Conservation (phyloP, 2,329 filamentous ascomycete species). For the Xylariaceae sp. region DNA sequence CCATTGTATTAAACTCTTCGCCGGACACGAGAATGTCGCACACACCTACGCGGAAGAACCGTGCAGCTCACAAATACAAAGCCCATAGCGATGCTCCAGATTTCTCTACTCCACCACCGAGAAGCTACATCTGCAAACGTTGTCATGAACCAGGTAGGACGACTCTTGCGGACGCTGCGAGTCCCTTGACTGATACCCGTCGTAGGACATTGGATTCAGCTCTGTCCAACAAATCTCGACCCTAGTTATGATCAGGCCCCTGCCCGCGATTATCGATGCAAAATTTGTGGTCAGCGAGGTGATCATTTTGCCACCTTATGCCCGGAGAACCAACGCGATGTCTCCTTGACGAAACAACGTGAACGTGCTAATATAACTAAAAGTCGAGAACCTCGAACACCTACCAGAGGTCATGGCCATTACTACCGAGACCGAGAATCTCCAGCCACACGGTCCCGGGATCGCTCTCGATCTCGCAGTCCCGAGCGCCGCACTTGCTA, state of each 20-base stretch:
- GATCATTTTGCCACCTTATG: constrained; percentile 48
- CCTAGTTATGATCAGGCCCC: constrained; percentile 46
- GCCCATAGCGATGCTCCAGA: not conserved
- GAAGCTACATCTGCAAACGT: constrained; percentile 43
- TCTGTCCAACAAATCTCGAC: constrained; percentile 53
- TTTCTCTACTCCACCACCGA: constrained; percentile 5
- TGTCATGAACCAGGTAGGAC: constrained; percentile 43
- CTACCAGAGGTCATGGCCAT: not conserved
- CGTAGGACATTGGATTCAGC: constrained; percentile 48
- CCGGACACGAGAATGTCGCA: constrained; percentile 1
- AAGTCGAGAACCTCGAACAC: constrained; percentile 12
- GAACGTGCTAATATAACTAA: not conserved
- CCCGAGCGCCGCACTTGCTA: not conserved
- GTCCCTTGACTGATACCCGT: constrained; percentile 15
- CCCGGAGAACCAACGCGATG: constrained; percentile 42
- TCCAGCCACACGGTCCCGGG: not conserved
- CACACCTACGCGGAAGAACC: not conserved
- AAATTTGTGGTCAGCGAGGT: constrained; percentile 43
- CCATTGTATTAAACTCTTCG: constrained; percentile 9
- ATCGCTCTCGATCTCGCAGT: constrained; percentile 23
- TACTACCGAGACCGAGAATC: not conserved
- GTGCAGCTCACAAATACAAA: constrained; percentile 9
- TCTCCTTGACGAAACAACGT: constrained; percentile 46
- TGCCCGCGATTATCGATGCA: constrained; percentile 42
- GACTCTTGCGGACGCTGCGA: not conserved